These are phyloP conservation scores for Musa balbisiana DNA, from an alignment of 202 grass and related monocot genomes.

Conservation along the genomic window DNA sequence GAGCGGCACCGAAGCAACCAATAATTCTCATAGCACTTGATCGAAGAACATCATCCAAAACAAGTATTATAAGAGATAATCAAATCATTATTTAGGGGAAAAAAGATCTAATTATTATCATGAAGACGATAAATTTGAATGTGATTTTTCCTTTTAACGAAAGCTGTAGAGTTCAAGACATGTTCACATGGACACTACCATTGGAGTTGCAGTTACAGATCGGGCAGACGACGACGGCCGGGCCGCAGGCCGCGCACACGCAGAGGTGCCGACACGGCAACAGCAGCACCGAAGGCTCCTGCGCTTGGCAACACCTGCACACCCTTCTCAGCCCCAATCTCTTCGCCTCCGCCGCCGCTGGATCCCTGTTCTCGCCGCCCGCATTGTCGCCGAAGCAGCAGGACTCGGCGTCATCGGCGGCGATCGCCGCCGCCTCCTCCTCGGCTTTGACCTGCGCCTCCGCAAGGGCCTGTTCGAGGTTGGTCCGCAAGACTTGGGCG, in stretches of 20 bases:
- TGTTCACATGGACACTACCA: slow-evolving; percentile 61
- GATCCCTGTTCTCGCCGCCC: neutral
- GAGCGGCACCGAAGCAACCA: too few relatives aligned
- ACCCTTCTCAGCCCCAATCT: neutral
- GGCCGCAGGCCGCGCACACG: slow-evolving; percentile 53
- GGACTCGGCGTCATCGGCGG: slow-evolving; percentile 44
- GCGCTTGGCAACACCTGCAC: slow-evolving; percentile 42
- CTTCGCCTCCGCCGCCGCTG: neutral
- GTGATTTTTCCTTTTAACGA: neutral
- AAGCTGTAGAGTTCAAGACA: slow-evolving; percentile 33
- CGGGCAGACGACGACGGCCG: slow-evolving; percentile 38
- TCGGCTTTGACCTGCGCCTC: slow-evolving; percentile 13
- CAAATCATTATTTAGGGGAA: too few relatives aligned
- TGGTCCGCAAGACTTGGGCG: slow-evolving; percentile 14
- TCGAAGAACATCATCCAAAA: too few relatives aligned
- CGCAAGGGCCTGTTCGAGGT: slow-evolving; percentile 21
- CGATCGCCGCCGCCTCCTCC: neutral
- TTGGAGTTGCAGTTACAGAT: slow-evolving; percentile 51
- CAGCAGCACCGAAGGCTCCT: slow-evolving; percentile 46
- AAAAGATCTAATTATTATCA: neutral
- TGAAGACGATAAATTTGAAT: neutral
- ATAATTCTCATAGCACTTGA: too few relatives aligned
- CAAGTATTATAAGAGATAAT: too few relatives aligned
- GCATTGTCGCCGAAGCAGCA: slow-evolving; percentile 52
- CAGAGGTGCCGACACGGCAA: slow-evolving; percentile 83